Evolutionary conservation across 1,139 yeast genomes (phyloP).

Genomic region (Blastobotrys indianensis): DNA sequence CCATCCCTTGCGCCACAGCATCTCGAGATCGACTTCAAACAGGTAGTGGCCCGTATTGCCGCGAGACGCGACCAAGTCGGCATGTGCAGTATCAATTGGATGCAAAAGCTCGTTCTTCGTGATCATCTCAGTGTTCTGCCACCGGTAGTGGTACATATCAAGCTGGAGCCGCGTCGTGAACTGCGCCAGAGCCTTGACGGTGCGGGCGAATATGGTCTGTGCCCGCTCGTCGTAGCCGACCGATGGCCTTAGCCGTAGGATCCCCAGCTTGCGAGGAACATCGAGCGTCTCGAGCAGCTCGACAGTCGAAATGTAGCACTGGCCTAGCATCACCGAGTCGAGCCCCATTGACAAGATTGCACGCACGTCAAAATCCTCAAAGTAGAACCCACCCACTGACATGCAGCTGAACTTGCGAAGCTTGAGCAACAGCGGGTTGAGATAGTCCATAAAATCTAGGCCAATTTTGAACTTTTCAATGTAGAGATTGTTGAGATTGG

Average conservation of each 20-base stretch:
- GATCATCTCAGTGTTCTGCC: background rate
- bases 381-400: slow-evolving; percentile 1
- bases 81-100: background rate
- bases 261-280: background rate
- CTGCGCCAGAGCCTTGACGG: background rate
- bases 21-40: slow-evolving; percentile 6
- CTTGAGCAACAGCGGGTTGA: slow-evolving; percentile 3
- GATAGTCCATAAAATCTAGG: slow-evolving; percentile 2
- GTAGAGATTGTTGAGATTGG: slow-evolving; percentile 1
- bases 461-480: slow-evolving; percentile 6
- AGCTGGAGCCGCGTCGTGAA: slow-evolving; percentile 6
- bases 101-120: background rate
- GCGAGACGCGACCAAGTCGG: slow-evolving; percentile 1
- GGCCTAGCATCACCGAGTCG: slow-evolving; percentile 1
- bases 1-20: slow-evolving; percentile 1
- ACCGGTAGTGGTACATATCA: slow-evolving; percentile 3
- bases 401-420: slow-evolving; percentile 3
- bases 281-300: slow-evolving; percentile 1
- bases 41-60: slow-evolving; percentile 2
- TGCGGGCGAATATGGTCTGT: background rate
- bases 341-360: background rate
- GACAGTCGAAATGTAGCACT: background rate
- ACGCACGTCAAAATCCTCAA: slow-evolving; percentile 6
- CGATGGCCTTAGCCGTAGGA: slow-evolving; percentile 1
- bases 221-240: background rate